Conservation (phyloP, 192 early-diverging fungal species). For the Backusella luteola region DNA sequence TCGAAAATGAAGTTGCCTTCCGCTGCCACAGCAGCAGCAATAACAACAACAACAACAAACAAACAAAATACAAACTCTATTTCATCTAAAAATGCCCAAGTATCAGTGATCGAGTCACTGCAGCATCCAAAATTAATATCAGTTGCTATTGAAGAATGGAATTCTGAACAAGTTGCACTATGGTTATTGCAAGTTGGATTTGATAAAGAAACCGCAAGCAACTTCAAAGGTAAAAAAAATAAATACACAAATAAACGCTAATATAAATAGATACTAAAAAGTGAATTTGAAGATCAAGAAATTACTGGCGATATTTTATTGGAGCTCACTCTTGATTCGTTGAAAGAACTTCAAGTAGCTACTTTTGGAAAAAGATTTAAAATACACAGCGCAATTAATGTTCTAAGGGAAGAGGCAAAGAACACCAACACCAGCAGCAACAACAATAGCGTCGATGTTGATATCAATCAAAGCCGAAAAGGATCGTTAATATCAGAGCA, state of each 20-base stretch:
- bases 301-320: slow-evolving; percentile 62
- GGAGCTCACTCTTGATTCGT: slow-evolving; percentile 54
- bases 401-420: slow-evolving; percentile 32
- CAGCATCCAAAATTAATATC: not conserved
- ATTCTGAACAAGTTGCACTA: slow-evolving; percentile 16
- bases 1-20: slow-evolving; percentile 11
- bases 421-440: not conserved
- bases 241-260: no score
- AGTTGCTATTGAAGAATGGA: slow-evolving; percentile 29
- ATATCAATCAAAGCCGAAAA: not conserved
- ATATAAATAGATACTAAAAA: no score
- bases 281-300: slow-evolving; percentile 48
- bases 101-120: not conserved
- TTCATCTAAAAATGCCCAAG: slow-evolving; percentile 15
- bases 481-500: not conserved
- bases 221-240: slow-evolving; percentile 22
- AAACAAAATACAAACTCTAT: not conserved
- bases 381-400: slow-evolving; percentile 59
- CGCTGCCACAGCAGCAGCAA: not conserved
- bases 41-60: not conserved
- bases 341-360: slow-evolving; percentile 64
- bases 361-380: slow-evolving; percentile 65
- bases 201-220: slow-evolving; percentile 11
- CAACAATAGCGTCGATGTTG: not conserved
- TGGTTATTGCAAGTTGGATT: slow-evolving; percentile 29